Evolutionary conservation across 768 basidiomycete species (phyloP).

Genomic region (Paxillus ammoniavirescens): DNA sequence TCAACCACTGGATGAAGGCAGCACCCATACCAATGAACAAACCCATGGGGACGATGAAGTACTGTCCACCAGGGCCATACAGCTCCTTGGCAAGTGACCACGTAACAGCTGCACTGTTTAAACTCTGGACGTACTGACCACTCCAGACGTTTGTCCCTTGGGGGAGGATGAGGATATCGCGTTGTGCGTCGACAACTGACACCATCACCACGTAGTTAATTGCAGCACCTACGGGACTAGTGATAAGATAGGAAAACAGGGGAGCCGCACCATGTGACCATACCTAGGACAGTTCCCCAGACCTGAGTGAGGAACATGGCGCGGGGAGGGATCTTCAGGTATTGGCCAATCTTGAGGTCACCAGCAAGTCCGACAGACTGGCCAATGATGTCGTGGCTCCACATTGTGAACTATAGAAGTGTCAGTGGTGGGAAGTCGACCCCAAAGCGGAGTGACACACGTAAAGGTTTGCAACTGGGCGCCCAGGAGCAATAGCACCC

Average conservation of each 20-base stretch:
- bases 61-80: conserved; percentile 53
- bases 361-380: conserved; percentile 50
- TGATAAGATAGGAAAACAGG: neutral
- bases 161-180: conserved; percentile 50
- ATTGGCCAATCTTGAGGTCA: conserved; percentile 50
- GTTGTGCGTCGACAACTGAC: conserved; percentile 44
- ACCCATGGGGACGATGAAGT: conserved; percentile 54
- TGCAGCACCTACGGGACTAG: conserved; percentile 19
- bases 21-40: conserved; percentile 53
- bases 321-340: conserved; percentile 62
- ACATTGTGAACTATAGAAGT: conserved; percentile 55
- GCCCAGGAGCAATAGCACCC: conserved; percentile 57
- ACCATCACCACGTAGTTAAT: conserved; percentile 56
- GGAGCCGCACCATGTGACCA: neutral
- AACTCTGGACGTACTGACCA: conserved; percentile 48
- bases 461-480: conserved; percentile 69
- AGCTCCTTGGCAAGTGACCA: conserved; percentile 65
- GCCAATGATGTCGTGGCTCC: conserved; percentile 60
- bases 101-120: conserved; percentile 60
- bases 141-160: conserved; percentile 63
- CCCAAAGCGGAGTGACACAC: conserved; percentile 31
- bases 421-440: neutral
- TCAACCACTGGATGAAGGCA: conserved; percentile 53
- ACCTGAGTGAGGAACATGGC: conserved; percentile 64
- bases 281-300: conserved; percentile 23